Evolutionary conservation across 2,329 filamentous ascomycete species (phyloP), one percentile per base, ranked within the genome.

Genomic region (Xylaria sp.): DNA sequence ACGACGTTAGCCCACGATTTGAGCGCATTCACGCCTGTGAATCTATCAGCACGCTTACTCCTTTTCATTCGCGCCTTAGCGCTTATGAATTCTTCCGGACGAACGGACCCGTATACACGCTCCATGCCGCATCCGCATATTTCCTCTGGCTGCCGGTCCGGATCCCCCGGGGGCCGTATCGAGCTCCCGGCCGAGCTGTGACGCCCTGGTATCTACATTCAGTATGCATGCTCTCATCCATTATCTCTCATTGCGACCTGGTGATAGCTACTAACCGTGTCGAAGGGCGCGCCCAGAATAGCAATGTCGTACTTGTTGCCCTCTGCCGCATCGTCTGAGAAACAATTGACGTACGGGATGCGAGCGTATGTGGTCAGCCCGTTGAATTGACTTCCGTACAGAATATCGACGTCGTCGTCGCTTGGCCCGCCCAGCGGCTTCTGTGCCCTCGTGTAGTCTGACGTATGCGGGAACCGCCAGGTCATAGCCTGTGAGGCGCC

Each of bases 1-100:
- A 92, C 82, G 47, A 94, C 82, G 13, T 79, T 86, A 0, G 89
- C 88, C 88, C 89, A 92, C n/a, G 85, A 88, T 25, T 80, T 78
- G 73, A 91, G 90, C 0, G 89, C 87, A 70, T 92, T 92, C 58
- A 70, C 74, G n/a, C 70, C 76, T 76, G 49, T n/a, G 2, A 38
- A 5, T 9, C 23, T 19, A 43, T 62, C n/a, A 52, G 51, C 25
- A 25, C n/a, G 17, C 4, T 9, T 37, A 2, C 17, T 46, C n/a
- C 23, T 54, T 5, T 7, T 29, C 19, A 15, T 37, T 11, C 23
- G 10, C 47, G 1, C 7, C 31, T 35, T 31, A 21, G 19, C n/a
- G 15, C 47, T 11, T 10, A n/a, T 6, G 33, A 4, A 40, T 6
- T 13, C 19, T 17, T 38, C 9, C 13, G n/a, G 33, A 8, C 35